A percentile compares a stretch with the other conserved stretches of the same genome.
Evolutionary conservation across 331 rosid genomes (phyloP).

Genomic region (Erythrophleum ivorense): DNA sequence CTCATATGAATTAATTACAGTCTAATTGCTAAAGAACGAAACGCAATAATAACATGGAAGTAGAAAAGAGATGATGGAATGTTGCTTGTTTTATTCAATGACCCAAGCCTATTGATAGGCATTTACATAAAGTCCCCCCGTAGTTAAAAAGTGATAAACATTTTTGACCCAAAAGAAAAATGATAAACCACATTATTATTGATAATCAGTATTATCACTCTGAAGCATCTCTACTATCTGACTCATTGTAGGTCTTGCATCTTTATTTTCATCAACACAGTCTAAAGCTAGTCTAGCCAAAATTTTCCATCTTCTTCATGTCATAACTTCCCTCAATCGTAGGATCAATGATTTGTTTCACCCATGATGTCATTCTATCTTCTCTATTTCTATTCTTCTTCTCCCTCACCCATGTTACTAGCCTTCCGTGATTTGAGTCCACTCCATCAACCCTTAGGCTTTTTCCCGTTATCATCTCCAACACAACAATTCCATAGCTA

Average conservation of each 20-base stretch:
- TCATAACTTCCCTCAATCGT: background rate
- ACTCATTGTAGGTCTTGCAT: background rate
- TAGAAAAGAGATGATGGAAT: too few relatives aligned
- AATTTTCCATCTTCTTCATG: background rate
- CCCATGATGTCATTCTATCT: background rate
- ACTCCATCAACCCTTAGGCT: background rate
- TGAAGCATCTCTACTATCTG: background rate
- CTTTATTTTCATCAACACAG: background rate
- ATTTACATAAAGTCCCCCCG: too few relatives aligned
- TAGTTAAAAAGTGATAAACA: too few relatives aligned
- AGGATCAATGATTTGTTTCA: background rate
- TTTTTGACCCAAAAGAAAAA: too few relatives aligned
- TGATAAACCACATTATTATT: too few relatives aligned
- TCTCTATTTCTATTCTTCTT: background rate
- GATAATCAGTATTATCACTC: background rate
- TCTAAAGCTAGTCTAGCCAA: background rate
- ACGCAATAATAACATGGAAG: too few relatives aligned
- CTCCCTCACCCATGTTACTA: background rate
- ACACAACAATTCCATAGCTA: background rate
- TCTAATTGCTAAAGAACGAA: too few relatives aligned
- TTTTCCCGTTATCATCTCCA: conserved; percentile 5
- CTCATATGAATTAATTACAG: too few relatives aligned
- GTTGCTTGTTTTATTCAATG: too few relatives aligned
- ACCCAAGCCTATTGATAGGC: too few relatives aligned
- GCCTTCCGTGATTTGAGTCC: background rate